A percentile compares a stretch with the other conserved stretches of the same genome.
phyloP scores from a whole-genome alignment of 768 basidiomycete genomes.

The Leccinum boreale region DNA sequence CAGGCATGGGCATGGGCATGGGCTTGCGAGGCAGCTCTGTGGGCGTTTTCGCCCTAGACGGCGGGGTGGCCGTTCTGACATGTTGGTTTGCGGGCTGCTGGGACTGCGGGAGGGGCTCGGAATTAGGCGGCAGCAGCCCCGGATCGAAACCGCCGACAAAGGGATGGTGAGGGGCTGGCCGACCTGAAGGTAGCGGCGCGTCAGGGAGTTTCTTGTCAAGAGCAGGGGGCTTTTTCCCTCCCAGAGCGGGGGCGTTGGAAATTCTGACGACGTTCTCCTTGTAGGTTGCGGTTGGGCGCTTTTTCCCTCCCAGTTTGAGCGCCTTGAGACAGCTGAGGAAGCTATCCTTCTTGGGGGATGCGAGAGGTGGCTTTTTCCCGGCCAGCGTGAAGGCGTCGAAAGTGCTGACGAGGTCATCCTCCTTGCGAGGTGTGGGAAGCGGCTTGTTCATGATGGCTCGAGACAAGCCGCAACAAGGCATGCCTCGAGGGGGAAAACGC shows the following conservation, averaged over 20 bases:
- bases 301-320: constrained; percentile 18
- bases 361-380: neutral
- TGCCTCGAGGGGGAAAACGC: constrained; percentile 1
- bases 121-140: constrained; percentile 7
- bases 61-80: neutral
- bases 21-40: constrained; percentile 9
- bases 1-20: constrained; percentile 33
- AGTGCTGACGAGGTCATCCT: constrained; percentile 29
- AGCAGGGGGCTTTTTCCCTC: constrained; percentile 14
- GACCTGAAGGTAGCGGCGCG: neutral
- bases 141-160: constrained; percentile 53
- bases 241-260: constrained; percentile 34
- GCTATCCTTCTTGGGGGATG: neutral
- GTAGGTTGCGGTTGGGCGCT: neutral
- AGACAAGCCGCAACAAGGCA: constrained; percentile 6
- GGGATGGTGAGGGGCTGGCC: neutral
- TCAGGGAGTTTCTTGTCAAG: constrained; percentile 15
- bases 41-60: neutral
- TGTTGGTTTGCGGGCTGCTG: constrained; percentile 8
- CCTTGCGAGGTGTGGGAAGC: constrained; percentile 8
- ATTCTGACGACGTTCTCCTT: constrained; percentile 23
- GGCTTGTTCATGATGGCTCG: constrained; percentile 21
- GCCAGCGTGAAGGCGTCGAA: constrained; percentile 32
- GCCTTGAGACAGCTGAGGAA: neutral
- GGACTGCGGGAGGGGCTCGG: constrained; percentile 1